These are phyloP conservation scores for Fusarium euwallaceae DNA, from an alignment of 2,329 filamentous ascomycete genomes.

Conservation along the genomic window DNA sequence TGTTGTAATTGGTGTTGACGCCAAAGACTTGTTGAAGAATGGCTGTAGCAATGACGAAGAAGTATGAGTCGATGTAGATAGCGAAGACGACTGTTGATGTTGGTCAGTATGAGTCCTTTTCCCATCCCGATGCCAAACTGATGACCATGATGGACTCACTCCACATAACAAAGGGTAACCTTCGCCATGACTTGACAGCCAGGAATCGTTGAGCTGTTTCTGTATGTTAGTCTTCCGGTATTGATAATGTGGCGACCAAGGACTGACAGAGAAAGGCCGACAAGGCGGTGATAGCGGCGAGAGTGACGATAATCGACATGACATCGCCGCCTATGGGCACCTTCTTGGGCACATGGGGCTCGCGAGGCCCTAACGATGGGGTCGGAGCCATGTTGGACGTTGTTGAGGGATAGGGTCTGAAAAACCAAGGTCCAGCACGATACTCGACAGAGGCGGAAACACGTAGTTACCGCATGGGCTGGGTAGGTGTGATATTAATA, in stretches of 20 bases:
- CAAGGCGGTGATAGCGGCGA: slow-evolving; percentile 52
- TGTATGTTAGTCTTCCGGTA: slow-evolving; percentile 11
- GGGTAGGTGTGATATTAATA: slow-evolving; percentile 3
- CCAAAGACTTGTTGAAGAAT: slow-evolving; percentile 70
- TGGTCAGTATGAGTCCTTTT: not conserved
- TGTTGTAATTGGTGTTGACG: slow-evolving; percentile 62
- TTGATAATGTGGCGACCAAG: not conserved
- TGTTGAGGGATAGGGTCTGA: not conserved
- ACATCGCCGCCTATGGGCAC: slow-evolving; percentile 53
- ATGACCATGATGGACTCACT: slow-evolving; percentile 49
- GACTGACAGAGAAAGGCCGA: slow-evolving; percentile 54
- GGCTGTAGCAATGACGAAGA: slow-evolving; percentile 70
- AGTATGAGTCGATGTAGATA: slow-evolving; percentile 71
- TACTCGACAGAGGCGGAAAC: not conserved
- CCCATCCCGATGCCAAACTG: not conserved
- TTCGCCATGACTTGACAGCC: slow-evolving; percentile 55
- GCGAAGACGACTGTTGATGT: slow-evolving; percentile 65
- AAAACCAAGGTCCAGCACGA: not conserved
- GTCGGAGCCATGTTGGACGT: slow-evolving; percentile 25
- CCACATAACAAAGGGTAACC: slow-evolving; percentile 59
- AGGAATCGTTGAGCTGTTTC: slow-evolving; percentile 53
- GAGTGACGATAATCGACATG: slow-evolving; percentile 52
- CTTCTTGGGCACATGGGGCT: slow-evolving; percentile 20
- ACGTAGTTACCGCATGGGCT: not conserved
- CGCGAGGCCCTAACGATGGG: slow-evolving; percentile 14